Percentiles rank a stretch among this genome's conserved stretches.
Conservation (phyloP, 768 basidiomycete species). For the Leccinum sublutescens region DNA sequence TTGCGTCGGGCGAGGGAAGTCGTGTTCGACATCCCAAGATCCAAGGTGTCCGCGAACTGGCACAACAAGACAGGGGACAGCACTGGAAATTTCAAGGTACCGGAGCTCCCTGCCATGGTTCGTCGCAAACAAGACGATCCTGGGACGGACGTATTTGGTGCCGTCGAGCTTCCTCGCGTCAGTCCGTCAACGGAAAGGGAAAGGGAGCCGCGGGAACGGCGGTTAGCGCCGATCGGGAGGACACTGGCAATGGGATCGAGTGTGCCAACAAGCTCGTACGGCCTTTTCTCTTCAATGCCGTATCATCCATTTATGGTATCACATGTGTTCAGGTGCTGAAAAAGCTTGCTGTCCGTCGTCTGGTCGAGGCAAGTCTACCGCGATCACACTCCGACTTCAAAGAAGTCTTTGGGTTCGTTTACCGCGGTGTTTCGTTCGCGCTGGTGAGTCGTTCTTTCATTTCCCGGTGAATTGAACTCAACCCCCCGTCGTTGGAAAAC, state of each 20-base stretch:
- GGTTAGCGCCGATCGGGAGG: constrained; percentile 26
- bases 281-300: background rate
- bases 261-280: constrained; percentile 61
- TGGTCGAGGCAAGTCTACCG: background rate
- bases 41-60: constrained; percentile 9
- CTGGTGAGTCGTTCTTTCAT: no score
- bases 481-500: no score
- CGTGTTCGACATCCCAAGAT: constrained; percentile 38
- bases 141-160: constrained; percentile 33
- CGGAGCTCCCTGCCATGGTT: constrained; percentile 36
- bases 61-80: constrained; percentile 6
- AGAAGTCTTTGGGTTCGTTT: no score
- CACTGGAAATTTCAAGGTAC: constrained; percentile 43
- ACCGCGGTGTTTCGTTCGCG: no score
- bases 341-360: no score
- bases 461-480: no score
- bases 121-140: constrained; percentile 15
- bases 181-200: constrained; percentile 31
- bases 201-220: constrained; percentile 39
- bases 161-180: constrained; percentile 2
- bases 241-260: constrained; percentile 40
- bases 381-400: no score
- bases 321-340: constrained; percentile 18
- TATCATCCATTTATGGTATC: background rate
- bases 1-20: constrained; percentile 36